Percentiles rank a stretch among this genome's conserved stretches.
Conservation (phyloP, 1,139 yeast genomes). For the Candida sanyaensis region DNA sequence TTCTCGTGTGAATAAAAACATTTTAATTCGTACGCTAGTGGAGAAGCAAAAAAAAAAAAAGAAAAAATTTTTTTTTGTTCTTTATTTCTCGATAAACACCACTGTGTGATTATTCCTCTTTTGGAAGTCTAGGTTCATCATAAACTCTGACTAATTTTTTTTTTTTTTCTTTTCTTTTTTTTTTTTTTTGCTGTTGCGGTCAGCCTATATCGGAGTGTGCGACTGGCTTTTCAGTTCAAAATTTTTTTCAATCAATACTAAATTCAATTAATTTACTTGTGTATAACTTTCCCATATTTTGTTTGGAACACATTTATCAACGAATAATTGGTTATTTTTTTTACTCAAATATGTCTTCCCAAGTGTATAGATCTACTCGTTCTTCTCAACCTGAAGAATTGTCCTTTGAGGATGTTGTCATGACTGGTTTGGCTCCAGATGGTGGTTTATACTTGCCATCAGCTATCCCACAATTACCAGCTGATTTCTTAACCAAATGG, state of each 20-base stretch:
- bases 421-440: conserved; percentile 92
- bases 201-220: neutral
- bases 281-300: neutral
- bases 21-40: no score
- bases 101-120: neutral
- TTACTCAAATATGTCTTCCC: conserved; percentile 27
- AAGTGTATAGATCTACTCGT: conserved; percentile 86
- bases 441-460: conserved; percentile 95
- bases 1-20: no score
- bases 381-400: conserved; percentile 55
- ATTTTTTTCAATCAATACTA: neutral
- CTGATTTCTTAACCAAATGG: conserved; percentile 68
- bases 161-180: conserved; percentile 3
- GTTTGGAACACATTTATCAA: neutral
- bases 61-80: no score
- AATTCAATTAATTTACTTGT: no score
- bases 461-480: conserved; percentile 67
- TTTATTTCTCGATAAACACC: neutral
- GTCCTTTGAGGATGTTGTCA: conserved; percentile 89
- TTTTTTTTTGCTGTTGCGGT: conserved; percentile 3
- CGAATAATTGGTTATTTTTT: no score
- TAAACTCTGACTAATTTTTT: conserved; percentile 9
- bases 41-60: no score
- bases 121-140: conserved; percentile 7
- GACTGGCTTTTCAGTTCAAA: neutral